Evolutionary conservation across 495 filamentous ascomycete genomes (phyloP), one percentile per base, ranked within the genome.

Genomic region (Talaromyces ruber): DNA sequence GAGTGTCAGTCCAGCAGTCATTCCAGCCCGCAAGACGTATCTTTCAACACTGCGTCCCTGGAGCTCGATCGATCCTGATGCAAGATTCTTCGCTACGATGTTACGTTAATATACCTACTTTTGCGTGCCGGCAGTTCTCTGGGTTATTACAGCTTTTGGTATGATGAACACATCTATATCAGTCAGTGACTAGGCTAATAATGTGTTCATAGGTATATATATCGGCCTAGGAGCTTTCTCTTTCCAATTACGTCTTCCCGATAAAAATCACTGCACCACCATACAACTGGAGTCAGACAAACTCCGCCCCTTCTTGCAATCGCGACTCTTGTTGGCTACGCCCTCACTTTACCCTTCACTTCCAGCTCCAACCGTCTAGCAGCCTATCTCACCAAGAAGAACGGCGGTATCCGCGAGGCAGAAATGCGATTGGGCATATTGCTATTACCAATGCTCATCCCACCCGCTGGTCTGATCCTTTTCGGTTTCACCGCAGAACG

Each of bases 201-300:
- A 37, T 6, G 21, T 22, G 32, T 45, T 3, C 4, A 25, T 18
- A 77, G 78, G 79, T 9, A 76, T 83, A 28, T 81, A 80, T 63
- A 86, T 86, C 71, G 83, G 83, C 43, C 75, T 86, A 29, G 79
- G 81, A 22, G 82, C 80, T 0, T 70, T 86, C 30, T 73, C 82
- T 26, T 84, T 84, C n/a, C 72, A 84, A 82, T 65, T 85, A 79
- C 71, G 84, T 80, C 39, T 86, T 85, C 68, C 83, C 83, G 1
- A 67, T 84, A 29, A 74, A 81, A 25, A 85, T 86, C 54, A 76
- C 75, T 2, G 67, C 72, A 1, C 76, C 80, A 3, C 83, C 83
- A 8, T 86, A 86, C 70, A 81, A 78, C 75, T 86, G 83, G 83
- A 71, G 73, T 29, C 65, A 72, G 69, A 81, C 76, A 60, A 81